These are phyloP conservation scores for Saksenaea vasiformis DNA, from an alignment of 371 early-diverging fungal species.

Conservation along the genomic window DNA sequence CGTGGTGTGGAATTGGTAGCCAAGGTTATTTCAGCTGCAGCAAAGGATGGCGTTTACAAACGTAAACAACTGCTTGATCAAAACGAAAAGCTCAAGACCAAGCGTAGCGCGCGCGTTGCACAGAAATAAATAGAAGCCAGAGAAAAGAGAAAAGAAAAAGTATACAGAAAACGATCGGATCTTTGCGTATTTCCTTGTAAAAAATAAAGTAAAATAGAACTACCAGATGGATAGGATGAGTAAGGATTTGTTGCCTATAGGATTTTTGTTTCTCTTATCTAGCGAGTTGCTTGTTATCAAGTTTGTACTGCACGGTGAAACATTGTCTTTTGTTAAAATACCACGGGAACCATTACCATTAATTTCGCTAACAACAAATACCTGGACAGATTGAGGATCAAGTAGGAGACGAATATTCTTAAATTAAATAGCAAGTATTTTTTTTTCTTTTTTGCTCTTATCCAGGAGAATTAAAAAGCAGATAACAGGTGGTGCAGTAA, in stretches of 20 bases:
- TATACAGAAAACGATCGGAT: not conserved
- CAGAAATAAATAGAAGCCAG: not conserved
- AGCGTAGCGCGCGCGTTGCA: not conserved
- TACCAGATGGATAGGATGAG: not conserved
- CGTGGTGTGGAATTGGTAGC: constrained; percentile 83
- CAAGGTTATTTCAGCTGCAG: constrained; percentile 81
- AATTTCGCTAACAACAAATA: not conserved
- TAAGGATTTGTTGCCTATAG: not conserved
- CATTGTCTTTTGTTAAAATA: too few species aligned
- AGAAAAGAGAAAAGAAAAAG: not conserved
- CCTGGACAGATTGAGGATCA: not conserved
- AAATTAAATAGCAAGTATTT: not conserved
- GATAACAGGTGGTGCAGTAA: not conserved
- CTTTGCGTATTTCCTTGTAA: not conserved
- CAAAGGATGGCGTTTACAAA: constrained; percentile 62
- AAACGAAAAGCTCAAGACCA: constrained; percentile 24
- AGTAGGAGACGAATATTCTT: not conserved
- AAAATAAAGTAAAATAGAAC: not conserved
- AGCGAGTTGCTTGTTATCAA: not conserved
- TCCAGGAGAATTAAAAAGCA: not conserved
- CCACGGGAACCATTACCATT: too few species aligned
- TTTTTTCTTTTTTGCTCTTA: not conserved
- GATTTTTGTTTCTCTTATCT: not conserved
- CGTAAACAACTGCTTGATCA: constrained; percentile 45
- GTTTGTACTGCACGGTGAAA: too few species aligned